Evolutionary conservation across 306 rosid genomes (phyloP), one percentile per base, ranked within the genome.

Genomic region (Fragaria ananassa): DNA sequence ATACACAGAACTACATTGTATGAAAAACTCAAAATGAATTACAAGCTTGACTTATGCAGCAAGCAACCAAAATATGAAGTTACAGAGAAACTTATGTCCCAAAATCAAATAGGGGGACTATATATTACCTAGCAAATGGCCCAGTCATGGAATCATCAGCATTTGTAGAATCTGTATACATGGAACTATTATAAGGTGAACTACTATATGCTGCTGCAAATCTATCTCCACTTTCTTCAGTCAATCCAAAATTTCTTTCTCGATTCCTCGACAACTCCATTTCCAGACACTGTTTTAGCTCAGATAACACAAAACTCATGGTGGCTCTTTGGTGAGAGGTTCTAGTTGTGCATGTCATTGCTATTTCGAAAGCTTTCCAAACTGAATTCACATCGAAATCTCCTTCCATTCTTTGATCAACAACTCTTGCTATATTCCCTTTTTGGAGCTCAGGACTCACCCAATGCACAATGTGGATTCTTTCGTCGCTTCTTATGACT

Each of bases 351-450:
- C 91, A 85, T 62, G 85, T 67, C 82, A 87, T 57, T 67, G 93
- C 93, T 62, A 87, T 62, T 74, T 82, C 86, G 47, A 89, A 63
- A 19, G 87, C 84, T 78, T 80, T 87, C 81, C 67, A 31, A 0
- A 72, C 77, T 15, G 80, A 87, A 14, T 46, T 61, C 76, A 21
- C 74, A 71, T 83, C 90, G 44, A 58, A 89, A 45, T 84, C 81
- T 11, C 76, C 87, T 71, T 81, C 68, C 51, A 91, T 72, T 74
- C 81, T 85, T 79, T 71, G 83, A 76, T 91, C 96, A 7, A 89
- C 15, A 47, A 91, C 34, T 41, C 27, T 73, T 13, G 46, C 39
- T 57, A 84, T 37, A 3, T 87, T 80, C 15, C 85, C 81, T 70
- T 80, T 58, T 77, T 73, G 69, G 29, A 87, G 69, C 51, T 78